Base-by-base conservation (phyloP, 2,329 filamentous ascomycete species). In the Penicillium sp. region DNA sequence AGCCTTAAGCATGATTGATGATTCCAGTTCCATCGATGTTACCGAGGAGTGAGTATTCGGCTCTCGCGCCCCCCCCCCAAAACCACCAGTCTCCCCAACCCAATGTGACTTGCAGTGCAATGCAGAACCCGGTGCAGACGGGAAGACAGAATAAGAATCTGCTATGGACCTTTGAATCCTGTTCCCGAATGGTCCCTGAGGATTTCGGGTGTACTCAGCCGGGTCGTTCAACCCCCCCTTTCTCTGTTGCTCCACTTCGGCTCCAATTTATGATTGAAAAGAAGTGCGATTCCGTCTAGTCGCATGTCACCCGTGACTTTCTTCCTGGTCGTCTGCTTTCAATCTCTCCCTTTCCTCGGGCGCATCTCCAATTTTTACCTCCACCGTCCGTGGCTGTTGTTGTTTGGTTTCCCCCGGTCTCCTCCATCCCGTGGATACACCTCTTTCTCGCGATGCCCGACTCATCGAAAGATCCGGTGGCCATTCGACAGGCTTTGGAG, bases 401-500 rank as follows among this genome's bases (percentile, higher is more conserved):
- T 30, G 35, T 33, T 22, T 29, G 14, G 12, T 35, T 10, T 27
- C 22, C n/a, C 6, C 6, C n/a, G 20, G 10, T 13, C 12, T 30
- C 13, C 6, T 16, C 13, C 13, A 14, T 16, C 10, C n/a, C 28
- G 8, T 11, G 17, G 14, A 15, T 11, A 10, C 30, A 10, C 14
- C 9, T 34, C 12, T 28, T 16, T 34, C 12, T 28, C 23, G 34
- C n/a, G 16, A 66, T 64, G 62, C 52, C 51, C 27, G 51, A 60
- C 36, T 53, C 54, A 20, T 50, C 54, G 22, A 51, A 52, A 42
- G 51, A 57, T 40, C 47, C 49, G 37, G 42, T 73, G 43, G 69
- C 67, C 37, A 76, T 87, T 39, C 71, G 77, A 44, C 74, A 80
- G 60, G 85, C 85, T 15, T 73, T 93, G 37, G 80, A 89, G 55